Percentiles rank a stretch among this genome's conserved stretches.
Evolutionary conservation across 1,284 basidiomycete genomes (phyloP).

Genomic region (Fomitopsis palustris): DNA sequence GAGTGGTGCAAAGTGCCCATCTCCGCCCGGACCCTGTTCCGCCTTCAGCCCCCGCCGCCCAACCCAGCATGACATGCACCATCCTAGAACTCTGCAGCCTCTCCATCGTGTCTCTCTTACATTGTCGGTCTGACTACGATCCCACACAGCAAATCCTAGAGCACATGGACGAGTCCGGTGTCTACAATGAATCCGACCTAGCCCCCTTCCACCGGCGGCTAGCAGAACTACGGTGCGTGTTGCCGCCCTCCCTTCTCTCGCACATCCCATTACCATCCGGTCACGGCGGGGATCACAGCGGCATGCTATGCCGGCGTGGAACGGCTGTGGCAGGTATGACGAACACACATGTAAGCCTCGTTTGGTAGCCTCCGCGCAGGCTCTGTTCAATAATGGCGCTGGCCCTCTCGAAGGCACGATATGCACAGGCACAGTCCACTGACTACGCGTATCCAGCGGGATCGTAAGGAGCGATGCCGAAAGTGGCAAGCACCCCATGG

Average conservation of each 20-base stretch:
- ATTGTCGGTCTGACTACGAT: constrained; percentile 12
- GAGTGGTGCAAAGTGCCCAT: not conserved
- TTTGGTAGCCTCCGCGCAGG: not conserved
- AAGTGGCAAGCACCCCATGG: constrained; percentile 79
- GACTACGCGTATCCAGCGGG: constrained; percentile 26
- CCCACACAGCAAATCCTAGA: constrained; percentile 80
- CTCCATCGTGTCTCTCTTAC: constrained; percentile 1
- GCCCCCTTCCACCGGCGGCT: constrained; percentile 81
- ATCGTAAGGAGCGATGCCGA: constrained; percentile 84
- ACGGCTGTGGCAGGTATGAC: constrained; percentile 6
- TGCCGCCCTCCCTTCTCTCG: not conserved
- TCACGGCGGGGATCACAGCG: not conserved
- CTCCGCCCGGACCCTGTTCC: not conserved
- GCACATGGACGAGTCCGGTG: constrained; percentile 91
- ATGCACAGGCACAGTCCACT: not conserved
- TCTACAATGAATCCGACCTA: constrained; percentile 89
- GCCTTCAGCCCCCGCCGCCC: not conserved
- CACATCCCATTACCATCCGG: not conserved
- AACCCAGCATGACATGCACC: not conserved
- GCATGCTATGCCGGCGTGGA: not conserved
- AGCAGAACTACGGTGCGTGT: constrained; percentile 59
- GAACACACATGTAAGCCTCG: not conserved
- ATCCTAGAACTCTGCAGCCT: not conserved
- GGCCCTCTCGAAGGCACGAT: not conserved
- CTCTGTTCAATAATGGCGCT: not conserved